Evolutionary conservation across 2,329 filamentous ascomycete species (phyloP).

Genomic region (Aspergillus niger): DNA sequence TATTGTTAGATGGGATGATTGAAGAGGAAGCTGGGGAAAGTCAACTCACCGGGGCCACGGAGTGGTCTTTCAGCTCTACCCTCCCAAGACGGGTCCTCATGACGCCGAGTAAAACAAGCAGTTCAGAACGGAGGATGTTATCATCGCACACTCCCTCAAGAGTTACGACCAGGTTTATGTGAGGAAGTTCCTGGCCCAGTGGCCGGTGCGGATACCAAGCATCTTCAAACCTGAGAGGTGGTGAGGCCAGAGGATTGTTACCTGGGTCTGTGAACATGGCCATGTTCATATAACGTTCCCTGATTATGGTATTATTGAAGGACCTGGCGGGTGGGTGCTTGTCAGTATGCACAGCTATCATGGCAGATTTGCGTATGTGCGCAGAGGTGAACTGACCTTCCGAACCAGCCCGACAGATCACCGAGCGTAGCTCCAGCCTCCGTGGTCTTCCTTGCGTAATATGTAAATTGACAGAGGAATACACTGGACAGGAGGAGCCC

Average conservation of each 20-base stretch:
- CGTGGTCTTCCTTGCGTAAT: not conserved
- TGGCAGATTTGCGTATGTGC: not conserved
- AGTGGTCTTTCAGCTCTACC: not conserved
- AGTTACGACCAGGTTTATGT: not conserved
- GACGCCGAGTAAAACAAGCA: not conserved
- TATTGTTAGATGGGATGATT: not conserved
- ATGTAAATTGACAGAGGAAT: not conserved
- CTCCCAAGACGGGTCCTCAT: conserved; percentile 1
- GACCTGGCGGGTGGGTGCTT: not conserved
- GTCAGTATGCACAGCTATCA: not conserved
- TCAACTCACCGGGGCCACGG: not conserved
- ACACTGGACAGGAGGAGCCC: not conserved
- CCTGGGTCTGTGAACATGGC: not conserved
- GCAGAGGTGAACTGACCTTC: not conserved
- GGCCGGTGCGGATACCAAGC: not conserved
- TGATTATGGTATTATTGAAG: not conserved
- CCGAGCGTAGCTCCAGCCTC: not conserved
- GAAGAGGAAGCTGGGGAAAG: not conserved
- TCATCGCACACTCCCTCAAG: not conserved
- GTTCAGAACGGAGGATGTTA: not conserved
- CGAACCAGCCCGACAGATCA: not conserved
- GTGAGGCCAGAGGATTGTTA: not conserved
- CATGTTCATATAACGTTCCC: not conserved
- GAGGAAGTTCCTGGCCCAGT: not conserved
- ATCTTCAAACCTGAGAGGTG: not conserved